Conservation (phyloP, 148 eudicot species). For the Diospyros kaki region DNA sequence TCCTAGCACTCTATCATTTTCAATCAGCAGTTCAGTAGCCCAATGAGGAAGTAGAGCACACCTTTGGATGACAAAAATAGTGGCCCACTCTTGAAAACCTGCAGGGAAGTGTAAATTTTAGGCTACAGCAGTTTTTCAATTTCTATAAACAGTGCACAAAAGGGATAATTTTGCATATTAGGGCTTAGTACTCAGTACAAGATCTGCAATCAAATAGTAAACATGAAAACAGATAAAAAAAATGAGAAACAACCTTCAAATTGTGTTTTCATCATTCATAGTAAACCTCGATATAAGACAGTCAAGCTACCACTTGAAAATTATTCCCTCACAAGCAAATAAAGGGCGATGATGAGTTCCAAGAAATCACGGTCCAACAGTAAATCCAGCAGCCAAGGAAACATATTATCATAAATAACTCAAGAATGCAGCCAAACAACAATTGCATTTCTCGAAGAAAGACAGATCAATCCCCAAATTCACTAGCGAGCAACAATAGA, state of each 20-base stretch:
- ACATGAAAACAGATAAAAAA: too few relatives aligned
- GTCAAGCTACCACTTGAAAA: neutral
- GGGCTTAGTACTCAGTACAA: neutral
- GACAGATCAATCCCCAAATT: neutral
- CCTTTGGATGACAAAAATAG: conserved; percentile 92
- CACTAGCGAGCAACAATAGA: neutral
- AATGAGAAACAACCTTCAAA: neutral
- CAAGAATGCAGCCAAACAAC: neutral
- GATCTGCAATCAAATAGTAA: neutral
- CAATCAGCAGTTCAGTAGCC: neutral
- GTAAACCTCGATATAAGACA: neutral
- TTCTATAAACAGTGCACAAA: neutral
- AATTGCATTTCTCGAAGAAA: neutral
- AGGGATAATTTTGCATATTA: neutral
- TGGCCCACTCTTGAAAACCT: conserved; percentile 89
- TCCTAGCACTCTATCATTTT: neutral
- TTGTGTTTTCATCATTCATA: neutral
- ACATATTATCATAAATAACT: neutral
- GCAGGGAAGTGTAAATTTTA: conserved; percentile 23
- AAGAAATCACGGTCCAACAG: too few relatives aligned
- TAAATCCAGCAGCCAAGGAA: neutral
- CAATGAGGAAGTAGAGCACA: conserved; percentile 25
- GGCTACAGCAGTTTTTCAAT: neutral
- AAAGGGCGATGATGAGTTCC: too few relatives aligned
- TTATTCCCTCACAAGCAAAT: too few relatives aligned